Evolutionary conservation across 345 rosid species (phyloP).

Genomic region (Brassica rapa): DNA sequence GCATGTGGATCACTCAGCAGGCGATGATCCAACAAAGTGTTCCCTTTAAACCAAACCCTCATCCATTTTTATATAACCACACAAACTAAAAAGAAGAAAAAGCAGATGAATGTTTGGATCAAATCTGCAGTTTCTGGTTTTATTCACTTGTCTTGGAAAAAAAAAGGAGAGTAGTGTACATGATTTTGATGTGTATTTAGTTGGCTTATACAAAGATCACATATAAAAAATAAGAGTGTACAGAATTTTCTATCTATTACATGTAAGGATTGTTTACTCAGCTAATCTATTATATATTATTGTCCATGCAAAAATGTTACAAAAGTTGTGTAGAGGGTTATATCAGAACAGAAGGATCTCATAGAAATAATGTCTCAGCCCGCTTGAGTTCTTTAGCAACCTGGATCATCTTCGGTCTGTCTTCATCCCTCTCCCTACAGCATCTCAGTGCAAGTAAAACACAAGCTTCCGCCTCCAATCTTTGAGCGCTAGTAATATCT

Average conservation of each 20-base stretch:
- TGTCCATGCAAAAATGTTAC: not conserved
- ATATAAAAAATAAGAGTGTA: no score
- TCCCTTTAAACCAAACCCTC: no score
- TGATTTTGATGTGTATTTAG: no score
- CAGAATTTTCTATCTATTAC: not conserved
- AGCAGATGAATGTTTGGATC: slow-evolving; percentile 26
- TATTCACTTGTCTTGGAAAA: not conserved
- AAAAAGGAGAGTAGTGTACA: no score
- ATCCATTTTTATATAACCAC: slow-evolving; percentile 33
- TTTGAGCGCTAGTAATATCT: not conserved
- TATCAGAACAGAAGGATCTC: not conserved
- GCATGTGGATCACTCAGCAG: slow-evolving; percentile 78
- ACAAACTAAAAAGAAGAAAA: slow-evolving; percentile 27
- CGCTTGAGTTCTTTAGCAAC: not conserved
- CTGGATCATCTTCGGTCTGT: not conserved
- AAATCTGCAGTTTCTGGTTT: slow-evolving; percentile 29
- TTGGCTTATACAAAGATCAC: no score
- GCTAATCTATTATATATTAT: no score
- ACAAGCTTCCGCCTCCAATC: not conserved
- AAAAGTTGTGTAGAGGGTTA: not conserved
- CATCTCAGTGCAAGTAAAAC: not conserved
- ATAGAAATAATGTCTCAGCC: not conserved
- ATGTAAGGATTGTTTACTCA: no score
- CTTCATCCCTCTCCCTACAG: not conserved
- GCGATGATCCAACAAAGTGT: slow-evolving; percentile 47